These are phyloP conservation scores for Elasticomyces elasticus DNA, from an alignment of 495 filamentous ascomycete genomes.

Conservation along the genomic window DNA sequence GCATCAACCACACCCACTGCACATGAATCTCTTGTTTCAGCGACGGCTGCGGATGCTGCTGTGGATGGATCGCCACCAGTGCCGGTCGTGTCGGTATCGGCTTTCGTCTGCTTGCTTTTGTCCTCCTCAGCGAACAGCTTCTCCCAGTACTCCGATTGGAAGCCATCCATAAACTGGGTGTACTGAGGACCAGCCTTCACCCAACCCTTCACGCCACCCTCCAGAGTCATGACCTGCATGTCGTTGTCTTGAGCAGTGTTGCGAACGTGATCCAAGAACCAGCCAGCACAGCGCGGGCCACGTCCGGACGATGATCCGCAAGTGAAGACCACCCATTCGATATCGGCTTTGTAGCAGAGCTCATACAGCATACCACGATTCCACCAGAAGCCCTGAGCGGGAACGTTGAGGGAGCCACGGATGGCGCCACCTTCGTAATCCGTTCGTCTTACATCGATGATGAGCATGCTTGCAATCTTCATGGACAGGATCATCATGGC, in stretches of 20 bases:
- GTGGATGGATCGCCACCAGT: conserved; percentile 1
- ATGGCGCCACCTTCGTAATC: conserved; percentile 40
- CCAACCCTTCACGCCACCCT: conserved; percentile 43
- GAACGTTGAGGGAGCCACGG: conserved; percentile 39
- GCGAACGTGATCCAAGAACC: conserved; percentile 32
- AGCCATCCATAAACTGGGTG: conserved; percentile 38
- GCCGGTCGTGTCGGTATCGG: neutral
- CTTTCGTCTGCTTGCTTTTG: conserved; percentile 4
- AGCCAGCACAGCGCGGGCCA: conserved; percentile 39
- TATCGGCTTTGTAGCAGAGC: conserved; percentile 31
- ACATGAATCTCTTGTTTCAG: too few relatives aligned
- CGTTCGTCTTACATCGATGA: conserved; percentile 32
- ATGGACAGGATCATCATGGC: conserved; percentile 17
- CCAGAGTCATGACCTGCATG: conserved; percentile 37
- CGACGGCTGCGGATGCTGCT: neutral
- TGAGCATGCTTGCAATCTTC: conserved; percentile 23
- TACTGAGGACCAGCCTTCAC: conserved; percentile 35
- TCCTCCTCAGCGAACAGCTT: conserved; percentile 25
- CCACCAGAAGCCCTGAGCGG: conserved; percentile 40
- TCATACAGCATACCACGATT: conserved; percentile 33
- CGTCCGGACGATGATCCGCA: conserved; percentile 38
- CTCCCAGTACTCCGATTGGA: conserved; percentile 39
- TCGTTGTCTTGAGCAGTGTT: conserved; percentile 30
- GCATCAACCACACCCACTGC: too few relatives aligned
- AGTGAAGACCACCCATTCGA: conserved; percentile 41